Evolutionary conservation across 2,329 filamentous ascomycete genomes (phyloP).

Genomic region (Cladophialophora yegresii): DNA sequence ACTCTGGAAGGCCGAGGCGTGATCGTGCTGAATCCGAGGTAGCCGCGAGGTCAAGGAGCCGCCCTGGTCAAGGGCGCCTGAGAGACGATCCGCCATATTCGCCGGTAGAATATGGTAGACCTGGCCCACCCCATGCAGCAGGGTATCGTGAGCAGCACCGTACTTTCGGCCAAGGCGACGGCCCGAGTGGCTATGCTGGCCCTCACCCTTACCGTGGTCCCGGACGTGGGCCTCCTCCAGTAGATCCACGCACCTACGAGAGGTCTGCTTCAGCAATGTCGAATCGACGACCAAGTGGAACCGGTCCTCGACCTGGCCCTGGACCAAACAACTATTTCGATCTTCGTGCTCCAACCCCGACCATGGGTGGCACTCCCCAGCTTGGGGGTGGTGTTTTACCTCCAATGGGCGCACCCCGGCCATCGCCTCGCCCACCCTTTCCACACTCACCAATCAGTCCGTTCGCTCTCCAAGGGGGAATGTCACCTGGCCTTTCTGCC

Average conservation of each 20-base stretch:
- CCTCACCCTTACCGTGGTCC: slow-evolving; percentile 8
- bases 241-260: slow-evolving; percentile 37
- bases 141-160: slow-evolving; percentile 20
- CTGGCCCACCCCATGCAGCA: slow-evolving; percentile 12
- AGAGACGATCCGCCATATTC: slow-evolving; percentile 50
- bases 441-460: slow-evolving; percentile 39
- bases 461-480: slow-evolving; percentile 30
- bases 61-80: slow-evolving; percentile 45
- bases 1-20: slow-evolving; percentile 39
- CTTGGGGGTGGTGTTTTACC: slow-evolving; percentile 19
- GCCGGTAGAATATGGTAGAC: slow-evolving; percentile 17
- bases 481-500: slow-evolving; percentile 23
- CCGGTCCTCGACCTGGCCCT: slow-evolving; percentile 42
- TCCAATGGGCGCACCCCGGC: slow-evolving; percentile 19
- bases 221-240: slow-evolving; percentile 27
- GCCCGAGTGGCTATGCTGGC: slow-evolving; percentile 17
- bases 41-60: slow-evolving; percentile 58
- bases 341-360: slow-evolving; percentile 40
- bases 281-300: slow-evolving; percentile 45
- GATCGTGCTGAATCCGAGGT: slow-evolving; percentile 59
- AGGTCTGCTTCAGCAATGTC: slow-evolving; percentile 45
- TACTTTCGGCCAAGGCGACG: slow-evolving; percentile 17
- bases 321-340: slow-evolving; percentile 30
- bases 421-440: slow-evolving; percentile 32
- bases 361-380: slow-evolving; percentile 25